Evolutionary conservation across 148 eudicot species (phyloP).

Genomic region (Rhododendron ovatum): DNA sequence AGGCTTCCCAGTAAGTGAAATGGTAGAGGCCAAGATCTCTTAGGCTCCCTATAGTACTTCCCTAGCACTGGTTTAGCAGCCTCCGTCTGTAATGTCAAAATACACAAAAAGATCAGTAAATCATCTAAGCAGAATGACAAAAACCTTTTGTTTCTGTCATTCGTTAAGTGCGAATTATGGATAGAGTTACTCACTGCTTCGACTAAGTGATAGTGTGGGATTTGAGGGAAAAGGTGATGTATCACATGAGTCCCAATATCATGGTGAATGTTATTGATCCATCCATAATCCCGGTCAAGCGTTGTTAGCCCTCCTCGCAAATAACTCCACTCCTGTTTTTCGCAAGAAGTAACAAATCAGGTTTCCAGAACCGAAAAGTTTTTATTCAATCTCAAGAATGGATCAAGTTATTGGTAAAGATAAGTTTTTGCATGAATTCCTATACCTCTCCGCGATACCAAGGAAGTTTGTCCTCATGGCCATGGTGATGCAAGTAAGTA

Average conservation of each 20-base stretch:
- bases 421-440: background rate
- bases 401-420: background rate
- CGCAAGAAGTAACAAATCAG: background rate
- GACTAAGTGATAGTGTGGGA: constrained; percentile 40
- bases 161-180: background rate
- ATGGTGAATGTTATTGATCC: constrained; percentile 42
- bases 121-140: background rate
- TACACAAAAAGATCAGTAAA: background rate
- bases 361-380: background rate
- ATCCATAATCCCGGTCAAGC: constrained; percentile 37
- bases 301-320: constrained; percentile 38
- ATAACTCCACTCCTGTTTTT: constrained; percentile 33
- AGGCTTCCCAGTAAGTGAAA: constrained; percentile 33
- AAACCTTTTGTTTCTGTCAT: background rate
- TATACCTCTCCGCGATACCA: constrained; percentile 46
- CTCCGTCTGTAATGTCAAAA: constrained; percentile 27
- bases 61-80: constrained; percentile 46
- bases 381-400: background rate
- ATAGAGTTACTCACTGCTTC: constrained; percentile 31
- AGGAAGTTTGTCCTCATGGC: constrained; percentile 41
- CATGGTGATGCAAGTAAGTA: constrained; percentile 49
- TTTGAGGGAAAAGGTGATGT: constrained; percentile 44
- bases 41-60: constrained; percentile 44
- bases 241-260: constrained; percentile 42
- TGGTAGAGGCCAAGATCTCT: constrained; percentile 44